Conservation (phyloP, 176 grass and related monocot species). For the Avena sativa region DNA sequence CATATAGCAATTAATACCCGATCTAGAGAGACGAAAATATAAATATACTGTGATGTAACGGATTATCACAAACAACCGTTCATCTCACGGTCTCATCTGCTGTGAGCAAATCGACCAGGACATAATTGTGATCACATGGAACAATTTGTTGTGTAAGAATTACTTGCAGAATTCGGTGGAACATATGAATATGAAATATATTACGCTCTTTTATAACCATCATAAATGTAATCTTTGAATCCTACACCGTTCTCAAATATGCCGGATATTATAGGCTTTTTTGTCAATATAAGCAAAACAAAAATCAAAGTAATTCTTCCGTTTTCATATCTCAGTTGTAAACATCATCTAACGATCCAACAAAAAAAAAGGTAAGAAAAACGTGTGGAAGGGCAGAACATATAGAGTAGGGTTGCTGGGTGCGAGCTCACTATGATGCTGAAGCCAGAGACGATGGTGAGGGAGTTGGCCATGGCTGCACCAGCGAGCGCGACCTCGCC, state of each 20-base stretch:
- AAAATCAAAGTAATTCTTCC: too few species aligned
- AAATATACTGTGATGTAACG: not conserved
- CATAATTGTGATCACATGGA: not conserved
- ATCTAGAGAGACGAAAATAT: not conserved
- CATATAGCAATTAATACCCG: too few species aligned
- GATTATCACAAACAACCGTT: not conserved
- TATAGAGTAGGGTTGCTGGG: constrained; percentile 21
- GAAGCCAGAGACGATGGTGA: too few species aligned
- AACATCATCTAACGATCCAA: too few species aligned
- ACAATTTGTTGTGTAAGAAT: not conserved
- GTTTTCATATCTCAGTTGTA: too few species aligned
- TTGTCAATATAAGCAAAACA: too few species aligned
- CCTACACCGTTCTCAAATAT: not conserved
- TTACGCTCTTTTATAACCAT: too few species aligned
- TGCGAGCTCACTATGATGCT: too few species aligned
- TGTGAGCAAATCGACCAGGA: not conserved
- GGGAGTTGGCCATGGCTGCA: too few species aligned
- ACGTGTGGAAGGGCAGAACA: constrained; percentile 46
- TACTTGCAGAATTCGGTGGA: not conserved
- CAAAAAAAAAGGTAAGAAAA: not conserved
- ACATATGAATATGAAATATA: not conserved
- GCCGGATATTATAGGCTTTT: too few species aligned
- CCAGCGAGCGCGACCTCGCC: too few species aligned
- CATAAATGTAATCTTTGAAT: not conserved
- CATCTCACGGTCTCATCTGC: not conserved